phyloP scores from a whole-genome alignment of 495 filamentous ascomycete genomes.

The Penicillium malachiteum region DNA sequence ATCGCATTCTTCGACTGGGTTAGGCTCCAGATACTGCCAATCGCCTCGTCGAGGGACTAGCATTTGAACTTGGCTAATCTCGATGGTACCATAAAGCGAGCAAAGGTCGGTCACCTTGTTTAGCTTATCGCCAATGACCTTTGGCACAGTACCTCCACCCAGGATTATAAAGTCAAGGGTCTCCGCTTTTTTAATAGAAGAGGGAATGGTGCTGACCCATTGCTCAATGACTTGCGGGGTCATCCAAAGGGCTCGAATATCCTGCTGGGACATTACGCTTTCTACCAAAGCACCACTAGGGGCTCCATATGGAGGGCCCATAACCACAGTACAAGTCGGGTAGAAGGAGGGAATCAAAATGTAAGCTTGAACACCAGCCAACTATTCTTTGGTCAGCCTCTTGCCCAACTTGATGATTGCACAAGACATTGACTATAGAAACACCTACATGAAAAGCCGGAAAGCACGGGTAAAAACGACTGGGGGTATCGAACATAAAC shows the following conservation, averaged over 20 bases:
- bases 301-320: constrained; percentile 24
- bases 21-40: constrained; percentile 52
- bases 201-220: constrained; percentile 13
- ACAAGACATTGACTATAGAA: no score
- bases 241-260: constrained; percentile 20
- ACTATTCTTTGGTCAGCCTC: neutral
- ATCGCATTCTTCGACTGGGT: constrained; percentile 45
- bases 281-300: constrained; percentile 22
- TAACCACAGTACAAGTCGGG: constrained; percentile 18
- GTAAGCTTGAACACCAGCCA: constrained; percentile 9
- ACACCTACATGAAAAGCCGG: constrained; percentile 27
- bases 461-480: constrained; percentile 24
- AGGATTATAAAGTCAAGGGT: constrained; percentile 26
- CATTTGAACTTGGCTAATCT: constrained; percentile 20
- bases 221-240: constrained; percentile 28
- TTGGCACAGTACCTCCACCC: constrained; percentile 26
- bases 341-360: constrained; percentile 13
- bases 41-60: constrained; percentile 30
- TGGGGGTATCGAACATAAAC: constrained; percentile 23
- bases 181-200: constrained; percentile 16
- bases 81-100: constrained; percentile 27
- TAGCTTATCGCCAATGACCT: constrained; percentile 19
- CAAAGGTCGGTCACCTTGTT: constrained; percentile 28
- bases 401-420: no score
- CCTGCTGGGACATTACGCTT: constrained; percentile 20